Base-by-base conservation (phyloP, 108 stramenopile genomes). In the Fragilariopsis cylindrus region DNA sequence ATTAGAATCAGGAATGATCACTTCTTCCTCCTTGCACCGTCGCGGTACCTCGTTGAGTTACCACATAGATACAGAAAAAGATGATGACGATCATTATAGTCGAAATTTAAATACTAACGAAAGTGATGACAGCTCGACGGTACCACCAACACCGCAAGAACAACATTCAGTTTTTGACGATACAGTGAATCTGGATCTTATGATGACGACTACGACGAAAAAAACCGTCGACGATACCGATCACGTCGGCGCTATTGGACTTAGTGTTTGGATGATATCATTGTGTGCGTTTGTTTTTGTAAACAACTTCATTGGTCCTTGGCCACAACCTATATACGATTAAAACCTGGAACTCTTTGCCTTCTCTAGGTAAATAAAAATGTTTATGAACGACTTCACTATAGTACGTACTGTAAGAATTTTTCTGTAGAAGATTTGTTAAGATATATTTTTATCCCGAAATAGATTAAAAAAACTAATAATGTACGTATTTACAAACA, bases 281-380 rank as follows among this genome's bases (percentile, higher is more conserved):
- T 64, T 86, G 11, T 75, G 77, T 48, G 76, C 79, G 13, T 89
- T 89, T 60, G 84, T 89, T 30, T 58, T 84, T 56, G 79, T 80
- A 48, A 86, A 86, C 54, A 84, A 85, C 48, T 79, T 75, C 57
- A 63, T 55, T 60, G 85, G 87, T 55, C 87, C 87, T 12, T 87
- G 79, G 79, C 87, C 87, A 1, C 49, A 75, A n/a, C 53, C 76
- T 55, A 30, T 30, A 30, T 80, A 85, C 75, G 80, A 77, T 62
- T 83, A 53, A 85, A 88, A 67, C 83, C 84, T 8, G 87, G 87
- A 47, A 84, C 84, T n/a, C 42, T 70, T 30, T 30, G 30, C 30
- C 30, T 30, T 30, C 30, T 30, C 30, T 30, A 30, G 30, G 30
- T 30, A 30, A 30, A 30, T 30, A 30, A 30, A 30, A 2, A 2